A percentile compares a stretch with the other conserved stretches of the same genome.
Evolutionary conservation across 2,329 filamentous ascomycete genomes (phyloP).

Genomic region (Colletotrichum sp.): DNA sequence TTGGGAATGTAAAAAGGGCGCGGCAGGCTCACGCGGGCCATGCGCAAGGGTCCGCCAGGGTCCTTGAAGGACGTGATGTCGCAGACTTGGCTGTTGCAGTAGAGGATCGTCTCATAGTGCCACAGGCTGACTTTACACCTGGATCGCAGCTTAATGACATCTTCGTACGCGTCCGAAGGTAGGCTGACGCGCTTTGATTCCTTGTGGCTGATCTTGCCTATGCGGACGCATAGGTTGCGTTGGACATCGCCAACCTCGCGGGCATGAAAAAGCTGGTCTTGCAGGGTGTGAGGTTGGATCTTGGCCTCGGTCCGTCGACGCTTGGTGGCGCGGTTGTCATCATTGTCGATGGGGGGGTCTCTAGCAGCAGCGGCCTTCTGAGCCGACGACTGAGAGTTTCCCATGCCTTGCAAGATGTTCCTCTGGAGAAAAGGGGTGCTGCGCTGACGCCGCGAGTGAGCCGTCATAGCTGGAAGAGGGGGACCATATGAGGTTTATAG

Average conservation of each 20-base stretch:
- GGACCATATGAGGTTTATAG: constrained; percentile 24
- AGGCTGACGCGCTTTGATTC: constrained; percentile 30
- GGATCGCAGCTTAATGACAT: constrained; percentile 36
- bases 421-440: constrained; percentile 60
- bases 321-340: constrained; percentile 48
- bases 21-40: constrained; percentile 53
- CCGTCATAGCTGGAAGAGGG: constrained; percentile 52
- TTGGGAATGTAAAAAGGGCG: constrained; percentile 57
- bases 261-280: constrained; percentile 38
- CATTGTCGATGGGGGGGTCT: constrained; percentile 39
- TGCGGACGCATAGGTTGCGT: constrained; percentile 55
- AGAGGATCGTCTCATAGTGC: constrained; percentile 39
- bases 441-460: constrained; percentile 50
- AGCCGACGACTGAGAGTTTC: constrained; percentile 45
- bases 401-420: constrained; percentile 53
- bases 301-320: constrained; percentile 53
- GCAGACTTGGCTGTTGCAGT: constrained; percentile 61
- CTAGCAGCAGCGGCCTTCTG: constrained; percentile 37
- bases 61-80: constrained; percentile 56
- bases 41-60: constrained; percentile 47
- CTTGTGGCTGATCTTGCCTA: constrained; percentile 58
- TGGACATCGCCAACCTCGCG: constrained; percentile 35
- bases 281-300: constrained; percentile 29
- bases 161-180: constrained; percentile 28
- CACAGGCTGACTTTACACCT: constrained; percentile 50